These are phyloP conservation scores for Juglanconis sp. DNA, from an alignment of 2,329 filamentous ascomycete genomes.

Conservation along the genomic window DNA sequence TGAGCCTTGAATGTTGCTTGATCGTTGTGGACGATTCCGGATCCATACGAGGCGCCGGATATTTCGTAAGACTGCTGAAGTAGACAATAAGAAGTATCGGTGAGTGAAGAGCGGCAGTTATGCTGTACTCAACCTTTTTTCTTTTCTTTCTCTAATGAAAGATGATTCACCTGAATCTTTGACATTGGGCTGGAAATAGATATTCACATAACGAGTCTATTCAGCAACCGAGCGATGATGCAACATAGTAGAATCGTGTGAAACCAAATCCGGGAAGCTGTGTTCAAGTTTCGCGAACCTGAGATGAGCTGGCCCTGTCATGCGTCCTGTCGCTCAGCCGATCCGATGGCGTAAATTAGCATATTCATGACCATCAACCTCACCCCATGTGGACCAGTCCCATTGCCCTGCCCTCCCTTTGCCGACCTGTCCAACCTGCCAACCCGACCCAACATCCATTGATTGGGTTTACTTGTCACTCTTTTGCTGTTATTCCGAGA, in stretches of 20 bases:
- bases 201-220: constrained; percentile 8
- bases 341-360: not conserved
- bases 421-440: not conserved
- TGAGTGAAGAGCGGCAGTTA: no score
- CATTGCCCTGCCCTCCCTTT: constrained; percentile 1
- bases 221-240: constrained; percentile 2
- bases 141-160: not conserved
- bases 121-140: no score
- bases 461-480: not conserved
- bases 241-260: constrained; percentile 3
- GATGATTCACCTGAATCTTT: no score
- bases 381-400: not conserved
- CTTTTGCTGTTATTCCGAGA: not conserved
- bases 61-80: no score
- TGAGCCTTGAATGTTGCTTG: no score
- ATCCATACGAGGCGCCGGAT: no score
- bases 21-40: no score
- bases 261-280: constrained; percentile 8
- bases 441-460: not conserved
- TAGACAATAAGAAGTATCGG: no score
- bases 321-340: no score
- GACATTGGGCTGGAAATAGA: no score
- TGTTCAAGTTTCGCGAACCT: not conserved
- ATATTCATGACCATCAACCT: constrained; percentile 1
- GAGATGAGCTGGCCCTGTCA: not conserved